Evolutionary conservation across 495 filamentous ascomycete species (phyloP), one percentile per base, ranked within the genome.

Genomic region (Hypoxylon intermedium): DNA sequence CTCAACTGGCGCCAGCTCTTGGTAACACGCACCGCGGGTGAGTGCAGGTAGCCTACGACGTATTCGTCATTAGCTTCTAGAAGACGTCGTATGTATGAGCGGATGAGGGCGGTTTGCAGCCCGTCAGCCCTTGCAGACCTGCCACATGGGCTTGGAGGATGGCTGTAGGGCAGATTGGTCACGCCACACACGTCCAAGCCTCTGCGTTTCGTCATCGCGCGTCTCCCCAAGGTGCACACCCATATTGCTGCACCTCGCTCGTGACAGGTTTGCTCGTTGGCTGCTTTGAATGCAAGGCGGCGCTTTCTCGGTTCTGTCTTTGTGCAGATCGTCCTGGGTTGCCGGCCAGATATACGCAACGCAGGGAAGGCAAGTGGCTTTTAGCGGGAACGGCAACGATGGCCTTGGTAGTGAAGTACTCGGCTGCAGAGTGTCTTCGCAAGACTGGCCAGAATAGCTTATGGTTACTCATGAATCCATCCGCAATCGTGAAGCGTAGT

Each of bases 301-400:
- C 68, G 59, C 66, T 71, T 67, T 61, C 65, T 71, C 68, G 68
- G 68, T 65, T 68, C 61, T 57, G 68, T 56, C 57, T 48, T 9
- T 40, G 50, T 54, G 49, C 41, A 46, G 57, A 62, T 68, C 62
- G 45, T 24, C 51, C 50, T 24, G 12, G 21, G 3, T 50, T 16
- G 34, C 30, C 26, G 31, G 53, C 48, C 30, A 58, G 41, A 37
- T 31, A 28, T 49, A 30, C 34, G 42, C 42, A 38, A 19, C 30
- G 43, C 37, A 33, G 33, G 19, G 15, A 30, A 42, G 30, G 38
- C 34, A 2, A 42, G 51, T 42, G 36, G 56, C 7, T 18, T 30
- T 65, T 53, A 65, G 45, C 21, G 31, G 42, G 34, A 44, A 21
- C 9, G 21, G 30, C 19, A 38, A 9, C n/a, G 6, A 51, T 45